phyloP scores from a whole-genome alignment of 768 basidiomycete genomes.

The Russula emetica region DNA sequence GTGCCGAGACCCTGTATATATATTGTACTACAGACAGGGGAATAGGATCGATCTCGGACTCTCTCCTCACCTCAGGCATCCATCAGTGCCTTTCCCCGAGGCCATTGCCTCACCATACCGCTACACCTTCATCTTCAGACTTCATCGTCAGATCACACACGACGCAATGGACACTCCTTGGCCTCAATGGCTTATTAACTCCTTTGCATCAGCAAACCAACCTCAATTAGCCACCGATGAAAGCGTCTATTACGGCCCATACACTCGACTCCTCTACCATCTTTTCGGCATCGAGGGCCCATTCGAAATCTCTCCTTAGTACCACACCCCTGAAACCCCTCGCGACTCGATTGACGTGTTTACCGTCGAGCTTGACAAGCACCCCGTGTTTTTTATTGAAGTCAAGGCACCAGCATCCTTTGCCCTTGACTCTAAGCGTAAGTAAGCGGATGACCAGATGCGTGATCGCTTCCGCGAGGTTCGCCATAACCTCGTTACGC shows the following conservation, averaged over 20 bases:
- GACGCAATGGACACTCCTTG: background rate
- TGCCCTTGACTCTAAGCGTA: background rate
- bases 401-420: background rate
- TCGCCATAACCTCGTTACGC: background rate
- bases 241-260: background rate
- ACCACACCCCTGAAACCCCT: background rate
- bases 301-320: background rate
- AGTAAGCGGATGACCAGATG: background rate
- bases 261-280: slow-evolving; percentile 4
- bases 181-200: background rate
- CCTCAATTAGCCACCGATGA: background rate
- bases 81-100: too few species aligned
- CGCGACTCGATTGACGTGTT: background rate
- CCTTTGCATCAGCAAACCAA: background rate
- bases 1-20: too few species aligned
- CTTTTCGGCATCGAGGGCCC: slow-evolving; percentile 4
- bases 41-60: too few species aligned
- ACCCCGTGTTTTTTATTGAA: background rate
- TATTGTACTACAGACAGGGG: too few species aligned
- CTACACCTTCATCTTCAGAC: too few species aligned
- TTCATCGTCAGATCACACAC: too few species aligned
- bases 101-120: too few species aligned
- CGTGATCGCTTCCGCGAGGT: background rate
- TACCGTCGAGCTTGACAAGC: background rate
- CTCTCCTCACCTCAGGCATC: too few species aligned